Evolutionary conservation across 2,329 filamentous ascomycete genomes (phyloP).

Genomic region (Sclerotiophoma versabilis): DNA sequence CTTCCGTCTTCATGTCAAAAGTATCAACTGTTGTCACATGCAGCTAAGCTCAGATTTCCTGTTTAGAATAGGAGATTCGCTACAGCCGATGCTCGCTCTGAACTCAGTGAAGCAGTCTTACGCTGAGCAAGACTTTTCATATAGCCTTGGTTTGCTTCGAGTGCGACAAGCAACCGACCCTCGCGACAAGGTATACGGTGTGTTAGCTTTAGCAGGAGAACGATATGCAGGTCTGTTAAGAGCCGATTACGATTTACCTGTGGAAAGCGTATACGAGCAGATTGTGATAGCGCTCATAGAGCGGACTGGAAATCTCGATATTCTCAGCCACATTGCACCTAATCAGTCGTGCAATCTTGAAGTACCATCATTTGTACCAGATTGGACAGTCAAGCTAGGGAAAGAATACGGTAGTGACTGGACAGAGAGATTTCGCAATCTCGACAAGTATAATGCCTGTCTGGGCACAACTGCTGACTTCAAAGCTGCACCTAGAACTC

Average conservation of each 20-base stretch:
- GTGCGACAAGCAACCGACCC: slow-evolving; percentile 4
- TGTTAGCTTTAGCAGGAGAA: slow-evolving; percentile 1
- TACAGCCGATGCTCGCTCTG: slow-evolving; percentile 7
- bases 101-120: not conserved
- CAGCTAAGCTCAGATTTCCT: slow-evolving; percentile 9
- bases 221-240: slow-evolving; percentile 2
- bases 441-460: slow-evolving; percentile 3
- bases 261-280: slow-evolving; percentile 8
- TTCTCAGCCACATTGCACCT: slow-evolving; percentile 5
- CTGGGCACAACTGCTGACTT: not conserved
- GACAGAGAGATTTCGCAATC: not conserved
- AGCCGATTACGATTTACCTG: not conserved
- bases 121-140: slow-evolving; percentile 5
- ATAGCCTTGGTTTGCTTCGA: slow-evolving; percentile 7
- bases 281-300: slow-evolving; percentile 5
- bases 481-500: not conserved
- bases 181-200: slow-evolving; percentile 9
- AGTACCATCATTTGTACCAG: slow-evolving; percentile 3
- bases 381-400: slow-evolving; percentile 6
- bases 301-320: not conserved
- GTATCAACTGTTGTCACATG: slow-evolving; percentile 7
- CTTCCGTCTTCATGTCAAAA: slow-evolving; percentile 1
- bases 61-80: slow-evolving; percentile 5
- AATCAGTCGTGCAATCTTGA: slow-evolving; percentile 4
- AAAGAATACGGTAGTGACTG: slow-evolving; percentile 11